These are phyloP conservation scores for Orbilia javanica DNA, from an alignment of 2,329 filamentous ascomycete species.

Conservation along the genomic window DNA sequence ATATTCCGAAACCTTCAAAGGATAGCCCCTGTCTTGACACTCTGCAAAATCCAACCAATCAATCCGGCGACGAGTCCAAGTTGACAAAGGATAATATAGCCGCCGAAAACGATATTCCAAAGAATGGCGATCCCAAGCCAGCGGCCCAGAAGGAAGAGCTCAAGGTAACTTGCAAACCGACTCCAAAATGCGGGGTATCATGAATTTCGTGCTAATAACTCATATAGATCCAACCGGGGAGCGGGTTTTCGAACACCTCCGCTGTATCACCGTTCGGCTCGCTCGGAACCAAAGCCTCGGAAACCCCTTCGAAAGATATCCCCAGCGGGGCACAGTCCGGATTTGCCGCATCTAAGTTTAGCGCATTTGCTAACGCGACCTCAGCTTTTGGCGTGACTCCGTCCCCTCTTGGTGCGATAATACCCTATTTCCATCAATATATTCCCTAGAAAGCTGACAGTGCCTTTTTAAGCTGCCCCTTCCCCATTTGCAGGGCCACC, in stretches of 20 bases:
- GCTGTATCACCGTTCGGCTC: constrained; percentile 46
- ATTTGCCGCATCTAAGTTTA: constrained; percentile 46
- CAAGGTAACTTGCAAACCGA: constrained; percentile 17
- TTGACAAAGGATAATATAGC: constrained; percentile 26
- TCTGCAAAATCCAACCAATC: background rate
- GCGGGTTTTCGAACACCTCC: constrained; percentile 55
- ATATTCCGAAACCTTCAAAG: background rate
- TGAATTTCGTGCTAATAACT: background rate
- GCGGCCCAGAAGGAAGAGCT: constrained; percentile 6
- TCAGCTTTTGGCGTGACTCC: constrained; percentile 50
- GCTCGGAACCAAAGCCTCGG: constrained; percentile 10
- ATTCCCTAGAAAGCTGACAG: background rate
- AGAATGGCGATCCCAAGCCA: constrained; percentile 3
- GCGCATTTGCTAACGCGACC: constrained; percentile 33
- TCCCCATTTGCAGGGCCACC: constrained; percentile 54
- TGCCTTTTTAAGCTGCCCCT: constrained; percentile 4
- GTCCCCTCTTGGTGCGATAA: constrained; percentile 29
- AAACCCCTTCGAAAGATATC: background rate
- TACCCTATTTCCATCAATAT: background rate
- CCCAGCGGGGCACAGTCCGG: background rate
- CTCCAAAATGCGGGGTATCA: background rate
- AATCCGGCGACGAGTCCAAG: background rate
- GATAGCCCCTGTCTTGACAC: background rate
- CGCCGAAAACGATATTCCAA: background rate
- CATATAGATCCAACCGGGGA: background rate